phyloP scores from a whole-genome alignment of 352 stramenopile genomes.

The Peronospora belbahrii region DNA sequence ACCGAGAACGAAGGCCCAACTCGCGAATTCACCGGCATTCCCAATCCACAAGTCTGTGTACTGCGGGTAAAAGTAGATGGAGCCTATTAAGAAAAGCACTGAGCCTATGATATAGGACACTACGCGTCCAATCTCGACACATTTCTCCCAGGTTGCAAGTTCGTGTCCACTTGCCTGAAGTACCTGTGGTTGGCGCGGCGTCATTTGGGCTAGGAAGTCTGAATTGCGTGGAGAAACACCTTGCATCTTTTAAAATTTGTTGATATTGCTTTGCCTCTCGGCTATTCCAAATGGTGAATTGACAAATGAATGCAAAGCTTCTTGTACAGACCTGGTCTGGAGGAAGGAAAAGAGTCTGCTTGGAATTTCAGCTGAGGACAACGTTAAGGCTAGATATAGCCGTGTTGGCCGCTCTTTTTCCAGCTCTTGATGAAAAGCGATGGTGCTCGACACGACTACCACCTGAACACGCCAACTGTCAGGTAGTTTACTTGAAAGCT shows the following conservation, averaged over 20 bases:
- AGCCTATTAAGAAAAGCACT: slow-evolving; percentile 65
- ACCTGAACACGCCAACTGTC: slow-evolving; percentile 33
- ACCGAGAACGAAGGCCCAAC: slow-evolving; percentile 65
- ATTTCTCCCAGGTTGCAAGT: slow-evolving; percentile 36
- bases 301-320: slow-evolving; percentile 24
- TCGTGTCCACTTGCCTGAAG: slow-evolving; percentile 13
- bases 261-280: slow-evolving; percentile 4
- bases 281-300: slow-evolving; percentile 16
- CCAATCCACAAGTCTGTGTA: slow-evolving; percentile 54
- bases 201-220: slow-evolving; percentile 22
- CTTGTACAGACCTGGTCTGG: background rate
- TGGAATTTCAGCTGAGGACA: slow-evolving; percentile 8
- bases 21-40: slow-evolving; percentile 49
- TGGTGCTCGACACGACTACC: slow-evolving; percentile 17
- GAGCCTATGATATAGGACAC: slow-evolving; percentile 54
- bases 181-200: slow-evolving; percentile 15
- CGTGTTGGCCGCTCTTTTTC: slow-evolving; percentile 10
- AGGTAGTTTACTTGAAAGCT: no score
- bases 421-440: slow-evolving; percentile 16
- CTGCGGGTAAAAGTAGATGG: slow-evolving; percentile 77
- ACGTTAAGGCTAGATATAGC: slow-evolving; percentile 14
- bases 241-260: slow-evolving; percentile 7
- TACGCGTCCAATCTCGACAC: slow-evolving; percentile 44
- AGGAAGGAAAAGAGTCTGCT: slow-evolving; percentile 4
- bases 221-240: slow-evolving; percentile 24